These are phyloP conservation scores for Pyrus hybrid DNA, from an alignment of 331 rosid species.

Conservation along the genomic window DNA sequence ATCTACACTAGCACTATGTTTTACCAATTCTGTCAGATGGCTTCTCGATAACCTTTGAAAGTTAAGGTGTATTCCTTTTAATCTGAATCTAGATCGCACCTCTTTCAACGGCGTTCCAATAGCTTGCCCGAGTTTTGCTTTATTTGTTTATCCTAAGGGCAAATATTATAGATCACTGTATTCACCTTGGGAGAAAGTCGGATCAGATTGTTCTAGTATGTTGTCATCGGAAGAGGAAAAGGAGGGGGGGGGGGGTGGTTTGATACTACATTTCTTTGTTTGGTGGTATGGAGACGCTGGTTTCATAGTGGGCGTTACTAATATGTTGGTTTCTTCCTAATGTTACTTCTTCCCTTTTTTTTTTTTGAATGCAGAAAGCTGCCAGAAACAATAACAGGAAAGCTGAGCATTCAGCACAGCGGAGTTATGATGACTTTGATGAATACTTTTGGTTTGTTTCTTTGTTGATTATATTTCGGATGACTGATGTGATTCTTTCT, in stretches of 20 bases:
- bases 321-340: neutral
- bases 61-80: neutral
- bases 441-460: conserved; percentile 86
- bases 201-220: neutral
- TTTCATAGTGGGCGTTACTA: neutral
- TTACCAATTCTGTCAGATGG: neutral
- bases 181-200: neutral
- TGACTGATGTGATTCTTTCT: neutral
- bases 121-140: neutral
- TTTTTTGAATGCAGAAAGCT: conserved; percentile 63
- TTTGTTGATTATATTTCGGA: neutral
- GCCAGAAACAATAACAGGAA: conserved; percentile 60
- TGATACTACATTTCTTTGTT: neutral
- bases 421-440: conserved; percentile 92
- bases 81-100: neutral
- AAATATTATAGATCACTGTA: neutral
- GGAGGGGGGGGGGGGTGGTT: neutral
- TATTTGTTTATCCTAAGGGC: neutral
- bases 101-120: neutral
- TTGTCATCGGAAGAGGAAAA: neutral
- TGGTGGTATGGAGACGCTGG: neutral
- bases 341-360: neutral
- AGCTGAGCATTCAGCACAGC: conserved; percentile 96
- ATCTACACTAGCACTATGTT: neutral
- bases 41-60: neutral